phyloP scores from a whole-genome alignment of 129 eudicot genomes.

The Daucus carota region DNA sequence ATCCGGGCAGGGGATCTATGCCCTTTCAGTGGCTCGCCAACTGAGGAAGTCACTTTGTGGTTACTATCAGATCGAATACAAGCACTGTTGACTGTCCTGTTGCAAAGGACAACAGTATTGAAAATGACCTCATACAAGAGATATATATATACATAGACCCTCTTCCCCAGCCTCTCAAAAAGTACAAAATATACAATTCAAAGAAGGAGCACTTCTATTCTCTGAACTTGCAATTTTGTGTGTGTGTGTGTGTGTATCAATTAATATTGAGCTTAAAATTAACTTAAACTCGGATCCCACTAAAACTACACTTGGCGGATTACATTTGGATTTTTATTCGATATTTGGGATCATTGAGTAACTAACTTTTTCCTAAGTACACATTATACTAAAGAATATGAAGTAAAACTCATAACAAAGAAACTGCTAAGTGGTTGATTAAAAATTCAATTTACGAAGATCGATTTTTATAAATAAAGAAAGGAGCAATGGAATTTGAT shows the following conservation, averaged over 20 bases:
- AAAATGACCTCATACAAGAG: neutral
- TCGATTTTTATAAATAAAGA: no score
- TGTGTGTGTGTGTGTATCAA: no score
- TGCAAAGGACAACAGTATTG: neutral
- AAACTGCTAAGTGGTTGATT: neutral
- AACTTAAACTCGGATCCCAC: neutral
- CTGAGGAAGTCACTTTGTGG: neutral
- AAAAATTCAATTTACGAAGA: no score
- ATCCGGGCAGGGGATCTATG: neutral
- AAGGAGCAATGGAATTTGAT: neutral
- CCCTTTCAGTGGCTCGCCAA: neutral
- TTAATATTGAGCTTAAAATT: no score
- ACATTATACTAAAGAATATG: no score
- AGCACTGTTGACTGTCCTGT: constrained; percentile 5
- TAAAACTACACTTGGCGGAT: neutral
- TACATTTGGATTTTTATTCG: neutral
- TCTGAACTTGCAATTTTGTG: no score
- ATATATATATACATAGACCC: neutral
- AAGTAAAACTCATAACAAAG: neutral
- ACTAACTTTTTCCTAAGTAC: no score
- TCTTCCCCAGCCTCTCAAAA: neutral
- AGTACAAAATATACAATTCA: neutral
- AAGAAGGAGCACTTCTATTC: neutral
- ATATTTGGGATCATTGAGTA: no score
- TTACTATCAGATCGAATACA: neutral